These are phyloP conservation scores for Pichia cabralensis DNA, from an alignment of 805 yeast genomes.

Conservation along the genomic window DNA sequence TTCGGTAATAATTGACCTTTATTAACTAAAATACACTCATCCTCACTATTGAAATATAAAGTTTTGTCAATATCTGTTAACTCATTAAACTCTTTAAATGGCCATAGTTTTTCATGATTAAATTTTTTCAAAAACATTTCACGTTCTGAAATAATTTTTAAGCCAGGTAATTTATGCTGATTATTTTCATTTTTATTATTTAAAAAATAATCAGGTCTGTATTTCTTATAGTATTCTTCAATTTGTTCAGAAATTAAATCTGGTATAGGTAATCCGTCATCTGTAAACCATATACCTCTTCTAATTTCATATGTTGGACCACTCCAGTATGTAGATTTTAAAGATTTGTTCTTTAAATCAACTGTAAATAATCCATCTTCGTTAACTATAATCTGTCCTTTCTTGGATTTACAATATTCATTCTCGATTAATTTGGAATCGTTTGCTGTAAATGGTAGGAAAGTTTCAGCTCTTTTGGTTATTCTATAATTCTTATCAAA, in stretches of 20 bases:
- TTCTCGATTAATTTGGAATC: conserved; percentile 59
- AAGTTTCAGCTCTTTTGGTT: conserved; percentile 43
- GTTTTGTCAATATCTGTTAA: conserved; percentile 20
- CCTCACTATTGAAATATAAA: conserved; percentile 19
- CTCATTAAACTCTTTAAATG: conserved; percentile 16
- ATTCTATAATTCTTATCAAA: conserved; percentile 44
- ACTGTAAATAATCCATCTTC: conserved; percentile 78
- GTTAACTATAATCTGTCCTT: conserved; percentile 55
- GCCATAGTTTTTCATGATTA: conserved; percentile 14
- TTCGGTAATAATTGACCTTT: conserved; percentile 20
- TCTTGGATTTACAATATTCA: conserved; percentile 25
- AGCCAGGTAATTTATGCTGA: conserved; percentile 5
- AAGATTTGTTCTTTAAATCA: conserved; percentile 40
- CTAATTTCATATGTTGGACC: conserved; percentile 80
- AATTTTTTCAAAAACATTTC: conserved; percentile 22
- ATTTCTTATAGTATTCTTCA: conserved; percentile 42
- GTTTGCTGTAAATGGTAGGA: conserved; percentile 51
- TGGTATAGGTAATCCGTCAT: conserved; percentile 44
- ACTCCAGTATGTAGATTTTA: conserved; percentile 75
- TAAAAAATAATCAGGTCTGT: conserved; percentile 16
- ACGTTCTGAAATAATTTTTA: conserved; percentile 14
- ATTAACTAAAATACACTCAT: conserved; percentile 18
- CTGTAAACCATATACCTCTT: conserved; percentile 76
- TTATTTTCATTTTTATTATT: neutral
- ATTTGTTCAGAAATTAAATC: conserved; percentile 39